These are phyloP conservation scores for Bjerkandera adusta DNA, from an alignment of 1,284 basidiomycete species.

Conservation along the genomic window DNA sequence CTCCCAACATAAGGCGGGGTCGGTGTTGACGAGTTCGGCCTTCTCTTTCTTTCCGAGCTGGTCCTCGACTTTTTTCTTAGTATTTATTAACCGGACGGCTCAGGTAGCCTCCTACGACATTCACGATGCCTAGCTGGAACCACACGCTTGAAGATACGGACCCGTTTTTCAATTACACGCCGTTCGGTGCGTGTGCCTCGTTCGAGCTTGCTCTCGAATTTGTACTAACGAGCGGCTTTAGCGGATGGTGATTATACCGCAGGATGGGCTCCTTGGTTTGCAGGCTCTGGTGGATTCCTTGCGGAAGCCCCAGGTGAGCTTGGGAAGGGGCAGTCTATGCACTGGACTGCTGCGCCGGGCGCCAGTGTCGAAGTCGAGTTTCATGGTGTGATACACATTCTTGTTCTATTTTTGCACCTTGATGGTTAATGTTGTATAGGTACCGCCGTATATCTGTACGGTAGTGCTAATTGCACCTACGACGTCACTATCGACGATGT, in stretches of 20 bases:
- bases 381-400: background rate
- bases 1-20: too few species aligned
- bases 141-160: slow-evolving; percentile 1
- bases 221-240: too few species aligned
- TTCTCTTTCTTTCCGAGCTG: too few species aligned
- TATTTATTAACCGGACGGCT: too few species aligned
- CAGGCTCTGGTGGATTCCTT: slow-evolving; percentile 3
- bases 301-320: background rate
- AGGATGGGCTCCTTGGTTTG: slow-evolving; percentile 4
- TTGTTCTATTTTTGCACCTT: background rate
- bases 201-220: too few species aligned
- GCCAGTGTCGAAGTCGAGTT: background rate
- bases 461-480: slow-evolving; percentile 4
- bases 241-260: slow-evolving; percentile 1
- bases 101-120: too few species aligned
- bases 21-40: too few species aligned
- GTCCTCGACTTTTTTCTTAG: too few species aligned
- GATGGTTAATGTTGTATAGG: background rate
- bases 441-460: background rate
- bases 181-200: background rate
- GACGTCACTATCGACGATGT: slow-evolving; percentile 1
- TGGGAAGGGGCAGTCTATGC: background rate
- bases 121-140: background rate
- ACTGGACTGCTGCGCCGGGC: background rate
- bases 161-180: background rate